Base-by-base conservation (phyloP, 2,329 filamentous ascomycete species). In the Nothopassalora personata region DNA sequence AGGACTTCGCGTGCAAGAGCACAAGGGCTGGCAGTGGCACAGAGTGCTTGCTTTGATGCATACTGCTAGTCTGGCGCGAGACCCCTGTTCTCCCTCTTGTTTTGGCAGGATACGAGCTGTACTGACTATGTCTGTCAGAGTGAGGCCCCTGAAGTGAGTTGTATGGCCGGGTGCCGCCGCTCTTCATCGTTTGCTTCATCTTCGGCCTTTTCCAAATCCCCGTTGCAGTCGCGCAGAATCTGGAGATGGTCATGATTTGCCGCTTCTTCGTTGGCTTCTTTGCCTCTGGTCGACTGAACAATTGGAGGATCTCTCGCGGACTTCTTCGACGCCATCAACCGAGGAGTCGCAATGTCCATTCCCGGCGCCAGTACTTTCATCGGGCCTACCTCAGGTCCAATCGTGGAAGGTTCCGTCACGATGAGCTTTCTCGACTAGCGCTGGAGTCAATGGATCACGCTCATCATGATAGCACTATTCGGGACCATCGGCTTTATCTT, bases 231-330 rank as follows among this genome's bases (percentile, higher is more conserved):
- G 80, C 81, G 0, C 74, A 78, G 50, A 83, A 84, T 63, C 54
- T 83, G 1, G 64, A 82, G 48, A 84, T 81, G 0, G 79, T 84
- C 60, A 74, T 84, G 68, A 61, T 84, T 18, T 79, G 76, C 56
- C 78, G 82, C 1, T 84, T 84, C 66, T 74, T 85, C 18, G 76
- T 76, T 1, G 82, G 83, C 1, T 66, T 81, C n/a, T 83, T 83
- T 63, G 81, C 77, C 8, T 79, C 76, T 49, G 77, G 65, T 7
- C 68, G 81, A 1, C 68, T 83, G 7, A 0, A 78, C 83, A 53
- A 75, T 81, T 1, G 81, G 68, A 13, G 69, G 68, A 4, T 58
- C 65, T 0, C 54, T 71, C 2, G 67, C 68, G 11, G 68, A 71
- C 31, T 62, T 66, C 36, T 68, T 64, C 54, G 56, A 62, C 11